Percentiles rank a stretch among this genome's conserved stretches.
These are phyloP conservation scores for Magnaporthiopsis rhizophila DNA, from an alignment of 2,329 filamentous ascomycete species.

Conservation along the genomic window DNA sequence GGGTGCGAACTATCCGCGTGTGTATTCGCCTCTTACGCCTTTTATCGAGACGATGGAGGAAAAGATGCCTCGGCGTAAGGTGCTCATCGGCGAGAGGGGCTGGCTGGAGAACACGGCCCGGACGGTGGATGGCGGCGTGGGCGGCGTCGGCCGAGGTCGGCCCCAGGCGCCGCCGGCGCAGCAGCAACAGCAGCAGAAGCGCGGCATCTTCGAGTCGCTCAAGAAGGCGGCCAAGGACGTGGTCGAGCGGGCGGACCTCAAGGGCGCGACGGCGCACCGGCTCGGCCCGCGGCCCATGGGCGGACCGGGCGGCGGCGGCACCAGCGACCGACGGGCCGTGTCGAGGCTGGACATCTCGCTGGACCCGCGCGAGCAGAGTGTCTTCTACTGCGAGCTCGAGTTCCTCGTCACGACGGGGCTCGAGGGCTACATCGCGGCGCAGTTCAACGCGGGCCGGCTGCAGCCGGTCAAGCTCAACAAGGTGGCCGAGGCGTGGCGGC, in stretches of 20 bases:
- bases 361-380: constrained; percentile 46
- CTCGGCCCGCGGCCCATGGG: background rate
- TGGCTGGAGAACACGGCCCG: constrained; percentile 45
- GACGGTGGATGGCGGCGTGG: constrained; percentile 8
- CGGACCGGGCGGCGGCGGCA: background rate
- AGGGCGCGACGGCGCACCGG: constrained; percentile 3
- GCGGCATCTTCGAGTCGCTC: constrained; percentile 35
- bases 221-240: constrained; percentile 47
- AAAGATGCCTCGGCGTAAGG: constrained; percentile 33
- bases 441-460: constrained; percentile 48
- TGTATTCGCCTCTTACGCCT: constrained; percentile 35
- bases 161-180: constrained; percentile 2
- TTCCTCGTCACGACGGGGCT: constrained; percentile 43
- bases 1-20: constrained; percentile 8
- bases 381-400: constrained; percentile 52
- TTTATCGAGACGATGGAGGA: constrained; percentile 31
- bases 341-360: constrained; percentile 40
- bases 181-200: constrained; percentile 21
- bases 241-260: constrained; percentile 25
- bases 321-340: constrained; percentile 7
- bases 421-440: constrained; percentile 42
- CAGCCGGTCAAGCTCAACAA: constrained; percentile 42
- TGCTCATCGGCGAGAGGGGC: constrained; percentile 45
- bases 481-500: constrained; percentile 42
- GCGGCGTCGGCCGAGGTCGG: background rate